Conservation (phyloP, 805 yeast genomes). For the Nakazawaea ishiwadae region DNA sequence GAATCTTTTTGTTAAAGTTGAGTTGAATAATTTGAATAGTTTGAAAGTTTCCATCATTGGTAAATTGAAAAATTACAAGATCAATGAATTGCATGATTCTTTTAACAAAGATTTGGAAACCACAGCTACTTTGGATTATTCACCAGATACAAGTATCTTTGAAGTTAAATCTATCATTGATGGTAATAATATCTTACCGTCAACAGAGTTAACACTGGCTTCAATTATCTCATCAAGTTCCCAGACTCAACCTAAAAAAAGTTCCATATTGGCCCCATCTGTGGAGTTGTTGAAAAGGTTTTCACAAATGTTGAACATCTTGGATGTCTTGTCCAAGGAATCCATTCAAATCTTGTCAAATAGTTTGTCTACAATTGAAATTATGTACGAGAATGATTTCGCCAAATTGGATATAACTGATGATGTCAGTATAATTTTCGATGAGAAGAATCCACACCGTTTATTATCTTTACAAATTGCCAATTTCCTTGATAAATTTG, state of each 20-base stretch:
- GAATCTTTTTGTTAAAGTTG: constrained; percentile 27
- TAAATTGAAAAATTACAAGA: constrained; percentile 19
- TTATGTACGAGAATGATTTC: neutral
- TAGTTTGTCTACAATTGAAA: constrained; percentile 6
- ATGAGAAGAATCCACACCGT: constrained; percentile 7
- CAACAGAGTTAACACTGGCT: constrained; percentile 3
- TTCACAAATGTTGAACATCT: constrained; percentile 8
- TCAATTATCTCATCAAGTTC: constrained; percentile 2
- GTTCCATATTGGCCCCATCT: constrained; percentile 1
- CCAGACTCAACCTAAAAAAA: neutral
- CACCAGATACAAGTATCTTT: constrained; percentile 20
- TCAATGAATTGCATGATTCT: constrained; percentile 9
- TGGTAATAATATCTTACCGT: neutral
- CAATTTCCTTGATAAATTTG: constrained; percentile 2
- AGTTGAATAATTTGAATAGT: constrained; percentile 20
- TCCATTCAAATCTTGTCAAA: constrained; percentile 2
- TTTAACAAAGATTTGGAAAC: constrained; percentile 8
- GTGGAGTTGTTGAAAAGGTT: constrained; percentile 8
- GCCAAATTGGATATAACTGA: neutral
- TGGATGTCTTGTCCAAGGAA: constrained; percentile 6
- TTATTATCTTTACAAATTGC: constrained; percentile 6
- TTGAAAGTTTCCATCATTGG: constrained; percentile 31
- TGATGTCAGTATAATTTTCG: neutral
- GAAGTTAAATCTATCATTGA: constrained; percentile 24
- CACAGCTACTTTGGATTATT: constrained; percentile 10